Evolutionary conservation across 768 basidiomycete genomes (phyloP).

Genomic region (Pulveroboletus sp.): DNA sequence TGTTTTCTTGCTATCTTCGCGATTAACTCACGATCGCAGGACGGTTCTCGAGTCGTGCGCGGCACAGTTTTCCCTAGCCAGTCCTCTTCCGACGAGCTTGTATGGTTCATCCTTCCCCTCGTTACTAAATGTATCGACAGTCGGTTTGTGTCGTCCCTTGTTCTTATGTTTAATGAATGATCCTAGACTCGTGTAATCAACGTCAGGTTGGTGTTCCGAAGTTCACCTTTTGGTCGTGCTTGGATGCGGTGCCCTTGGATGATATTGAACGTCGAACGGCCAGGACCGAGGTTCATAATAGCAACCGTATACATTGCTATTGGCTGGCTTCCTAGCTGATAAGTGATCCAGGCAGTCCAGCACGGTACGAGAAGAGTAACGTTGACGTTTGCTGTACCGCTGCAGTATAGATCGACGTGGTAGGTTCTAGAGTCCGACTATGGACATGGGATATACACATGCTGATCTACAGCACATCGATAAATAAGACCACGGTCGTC

Average conservation of each 20-base stretch:
- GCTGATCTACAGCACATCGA: constrained; percentile 18
- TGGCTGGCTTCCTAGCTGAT: too few species aligned
- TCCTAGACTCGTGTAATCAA: constrained; percentile 3
- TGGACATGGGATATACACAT: not conserved
- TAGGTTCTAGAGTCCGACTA: constrained; percentile 8
- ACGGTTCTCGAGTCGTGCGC: not conserved
- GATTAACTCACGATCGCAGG: constrained; percentile 10
- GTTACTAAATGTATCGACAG: constrained; percentile 28
- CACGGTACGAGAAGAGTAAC: too few species aligned
- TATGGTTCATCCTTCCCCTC: constrained; percentile 7
- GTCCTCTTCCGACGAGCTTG: constrained; percentile 2
- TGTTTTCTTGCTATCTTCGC: constrained; percentile 16
- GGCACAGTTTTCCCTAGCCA: constrained; percentile 14
- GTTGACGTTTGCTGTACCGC: constrained; percentile 5
- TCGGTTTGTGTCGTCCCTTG: constrained; percentile 5
- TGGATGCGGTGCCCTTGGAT: too few species aligned
- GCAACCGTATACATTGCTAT: too few species aligned
- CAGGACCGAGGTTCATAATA: too few species aligned
- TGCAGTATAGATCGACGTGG: constrained; percentile 9
- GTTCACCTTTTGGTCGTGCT: too few species aligned
- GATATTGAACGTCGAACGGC: too few species aligned
- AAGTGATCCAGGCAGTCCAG: not conserved
- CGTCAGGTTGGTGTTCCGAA: not conserved
- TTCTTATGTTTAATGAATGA: constrained; percentile 17
- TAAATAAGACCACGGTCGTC: constrained; percentile 10